Evolutionary conservation across 805 yeast genomes (phyloP).

Genomic region (Teunomyces kruisii): DNA sequence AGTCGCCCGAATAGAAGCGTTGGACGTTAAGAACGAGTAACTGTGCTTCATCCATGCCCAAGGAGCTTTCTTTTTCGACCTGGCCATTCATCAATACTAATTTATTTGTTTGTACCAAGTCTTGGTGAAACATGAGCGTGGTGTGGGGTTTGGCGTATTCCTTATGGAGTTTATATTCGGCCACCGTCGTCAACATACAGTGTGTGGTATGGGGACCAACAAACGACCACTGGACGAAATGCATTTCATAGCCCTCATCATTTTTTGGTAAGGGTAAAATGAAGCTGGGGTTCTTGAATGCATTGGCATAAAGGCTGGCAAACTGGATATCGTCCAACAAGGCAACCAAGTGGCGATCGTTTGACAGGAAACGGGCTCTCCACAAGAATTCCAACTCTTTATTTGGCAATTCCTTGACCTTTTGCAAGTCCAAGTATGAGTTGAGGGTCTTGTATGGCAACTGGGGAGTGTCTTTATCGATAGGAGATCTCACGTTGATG

Average conservation of each 20-base stretch:
- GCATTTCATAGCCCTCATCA: slow-evolving; percentile 66
- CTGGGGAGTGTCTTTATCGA: slow-evolving; percentile 32
- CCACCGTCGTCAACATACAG: slow-evolving; percentile 85
- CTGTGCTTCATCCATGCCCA: slow-evolving; percentile 76
- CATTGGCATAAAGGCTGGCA: slow-evolving; percentile 60
- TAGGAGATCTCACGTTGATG: slow-evolving; percentile 34
- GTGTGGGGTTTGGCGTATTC: slow-evolving; percentile 97
- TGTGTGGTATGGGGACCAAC: slow-evolving; percentile 83
- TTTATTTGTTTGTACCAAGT: slow-evolving; percentile 57
- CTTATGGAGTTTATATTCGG: slow-evolving; percentile 85
- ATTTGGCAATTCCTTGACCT: slow-evolving; percentile 52
- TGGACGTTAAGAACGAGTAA: slow-evolving; percentile 72
- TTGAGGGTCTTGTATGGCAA: slow-evolving; percentile 69
- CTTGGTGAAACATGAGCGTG: slow-evolving; percentile 83
- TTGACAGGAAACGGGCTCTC: slow-evolving; percentile 78
- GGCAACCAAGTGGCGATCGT: slow-evolving; percentile 65
- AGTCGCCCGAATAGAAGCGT: slow-evolving; percentile 75
- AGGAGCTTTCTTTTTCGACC: slow-evolving; percentile 67
- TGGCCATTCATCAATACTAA: slow-evolving; percentile 83
- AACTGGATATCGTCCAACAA: slow-evolving; percentile 57
- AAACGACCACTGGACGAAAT: slow-evolving; percentile 91
- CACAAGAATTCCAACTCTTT: slow-evolving; percentile 78
- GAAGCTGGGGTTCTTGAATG: slow-evolving; percentile 75
- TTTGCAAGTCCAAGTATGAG: slow-evolving; percentile 69
- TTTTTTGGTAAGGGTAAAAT: slow-evolving; percentile 86